These are phyloP conservation scores for Chlorella sp. DNA, from an alignment of 139 green algal genomes.

Conservation along the genomic window DNA sequence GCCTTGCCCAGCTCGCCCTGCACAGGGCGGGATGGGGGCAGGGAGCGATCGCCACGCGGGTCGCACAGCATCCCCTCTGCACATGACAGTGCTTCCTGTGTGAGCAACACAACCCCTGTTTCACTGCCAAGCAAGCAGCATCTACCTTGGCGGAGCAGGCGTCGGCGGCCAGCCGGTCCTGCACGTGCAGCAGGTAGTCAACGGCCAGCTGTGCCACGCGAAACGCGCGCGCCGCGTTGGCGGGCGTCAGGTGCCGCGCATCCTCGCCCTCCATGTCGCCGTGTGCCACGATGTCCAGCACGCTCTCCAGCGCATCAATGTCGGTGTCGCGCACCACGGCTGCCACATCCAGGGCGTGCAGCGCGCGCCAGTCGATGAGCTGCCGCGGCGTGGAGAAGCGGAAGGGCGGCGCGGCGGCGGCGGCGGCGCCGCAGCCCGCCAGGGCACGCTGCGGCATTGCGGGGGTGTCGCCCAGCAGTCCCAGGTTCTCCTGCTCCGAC, in stretches of 20 bases:
- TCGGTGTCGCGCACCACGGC: constrained; percentile 65
- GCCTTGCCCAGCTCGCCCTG: constrained; percentile 8
- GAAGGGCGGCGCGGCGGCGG: constrained; percentile 41
- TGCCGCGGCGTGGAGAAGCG: constrained; percentile 54
- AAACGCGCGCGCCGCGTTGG: constrained; percentile 42
- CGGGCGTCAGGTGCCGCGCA: constrained; percentile 58
- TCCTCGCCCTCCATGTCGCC: constrained; percentile 79
- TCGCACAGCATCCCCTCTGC: not conserved
- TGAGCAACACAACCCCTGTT: not conserved
- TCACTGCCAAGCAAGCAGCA: not conserved
- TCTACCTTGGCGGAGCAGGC: constrained; percentile 14
- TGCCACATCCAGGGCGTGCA: constrained; percentile 68
- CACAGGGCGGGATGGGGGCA: not conserved
- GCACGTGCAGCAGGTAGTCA: constrained; percentile 86
- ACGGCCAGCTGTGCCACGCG: constrained; percentile 77
- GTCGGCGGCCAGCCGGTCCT: constrained; percentile 65
- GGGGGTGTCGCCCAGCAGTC: too few species aligned
- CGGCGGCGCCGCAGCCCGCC: not conserved
- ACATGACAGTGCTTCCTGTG: not conserved
- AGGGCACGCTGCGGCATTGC: too few species aligned
- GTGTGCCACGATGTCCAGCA: constrained; percentile 62
- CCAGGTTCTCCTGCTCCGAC: not conserved
- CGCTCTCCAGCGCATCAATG: constrained; percentile 69
- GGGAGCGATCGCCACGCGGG: too few species aligned
- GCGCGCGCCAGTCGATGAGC: constrained; percentile 72